Base-by-base conservation (phyloP, 139 green algal species). In the Chlorella vulgaris region DNA sequence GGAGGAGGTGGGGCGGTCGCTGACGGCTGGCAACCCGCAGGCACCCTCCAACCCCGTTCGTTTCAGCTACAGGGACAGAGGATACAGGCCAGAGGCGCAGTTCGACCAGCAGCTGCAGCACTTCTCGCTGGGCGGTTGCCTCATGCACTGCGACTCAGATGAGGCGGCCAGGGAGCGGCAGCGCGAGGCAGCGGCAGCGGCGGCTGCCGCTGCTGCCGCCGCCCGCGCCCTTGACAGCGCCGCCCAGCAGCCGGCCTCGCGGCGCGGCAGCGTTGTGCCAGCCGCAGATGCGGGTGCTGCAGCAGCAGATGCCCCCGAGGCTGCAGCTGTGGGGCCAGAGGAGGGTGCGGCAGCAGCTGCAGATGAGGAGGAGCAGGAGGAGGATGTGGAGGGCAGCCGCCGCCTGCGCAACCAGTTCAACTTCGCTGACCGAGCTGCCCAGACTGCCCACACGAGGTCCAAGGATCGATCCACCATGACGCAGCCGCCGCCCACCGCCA, bases 351-450 rank as follows among this genome's bases (percentile, higher is more conserved):
- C 15, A 58, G 47, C 47, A 65, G 22, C 55, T 8, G 15, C 18
- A 65, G 21, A 21, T 21, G 18, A 29, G 15, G 18, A 29, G 18
- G n/a, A 31, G 55, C 55, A 8, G 21, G 21, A n/a, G 18, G 53
- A 22, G 3, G 51, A 79, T 26, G 73, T 33, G 0, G 73, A 70
- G 55, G 18, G 7, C 58, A 58, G 26, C 24, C 0, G 3, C 58
- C 88, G 94, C 86, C 89, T 98, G 76, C 88, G 92, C 22, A 98
- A 98, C 86, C 91, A 96, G 78, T 97, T 98, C 89, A 97, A 98
- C 86, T 98, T 95, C 86, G 92, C 81, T 35, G 94, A 98, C 50
- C 86, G 95, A 4, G 93, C 89, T 0, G 90, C 90, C 19, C 92
- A 97, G 83, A 97, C 93, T 0, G 81, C 83, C 35, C 90, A 93